Conservation (phyloP, 352 stramenopile species). For the Pythium dissimile region DNA sequence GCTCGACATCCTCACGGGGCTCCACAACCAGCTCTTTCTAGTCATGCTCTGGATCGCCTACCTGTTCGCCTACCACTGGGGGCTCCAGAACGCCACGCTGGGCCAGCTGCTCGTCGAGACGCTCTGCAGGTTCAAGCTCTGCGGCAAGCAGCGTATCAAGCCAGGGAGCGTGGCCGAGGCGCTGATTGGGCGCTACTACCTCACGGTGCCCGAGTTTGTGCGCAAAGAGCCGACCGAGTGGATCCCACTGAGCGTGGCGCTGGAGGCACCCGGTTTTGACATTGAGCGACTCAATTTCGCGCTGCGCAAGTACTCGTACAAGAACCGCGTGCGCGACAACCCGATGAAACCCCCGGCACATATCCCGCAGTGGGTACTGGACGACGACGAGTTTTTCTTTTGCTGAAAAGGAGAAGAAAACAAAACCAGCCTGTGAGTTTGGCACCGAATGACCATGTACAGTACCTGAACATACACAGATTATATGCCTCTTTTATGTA, state of each 20-base stretch:
- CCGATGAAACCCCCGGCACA: not conserved
- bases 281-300: not conserved
- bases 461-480: no score
- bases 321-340: not conserved
- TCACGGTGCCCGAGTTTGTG: not conserved
- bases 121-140: slow-evolving; percentile 2
- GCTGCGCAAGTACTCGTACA: slow-evolving; percentile 1
- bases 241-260: slow-evolving; percentile 8
- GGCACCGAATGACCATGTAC: no score
- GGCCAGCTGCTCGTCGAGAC: not conserved
- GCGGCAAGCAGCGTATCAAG: slow-evolving; percentile 4
- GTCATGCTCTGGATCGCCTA: slow-evolving; percentile 8
- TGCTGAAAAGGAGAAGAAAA: no score
- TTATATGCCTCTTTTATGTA: no score
- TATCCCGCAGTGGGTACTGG: slow-evolving; percentile 8
- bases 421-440: no score
- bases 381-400: slow-evolving; percentile 16
- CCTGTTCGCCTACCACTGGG: slow-evolving; percentile 7
- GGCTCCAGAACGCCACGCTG: slow-evolving; percentile 1
- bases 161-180: slow-evolving; percentile 4
- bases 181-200: slow-evolving; percentile 11
- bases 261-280: slow-evolving; percentile 5
- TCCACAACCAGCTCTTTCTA: slow-evolving; percentile 17
- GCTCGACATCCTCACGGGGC: not conserved
- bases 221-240: slow-evolving; percentile 10